These are phyloP conservation scores for Lentinula aciculospora DNA, from an alignment of 768 basidiomycete species.

Conservation along the genomic window DNA sequence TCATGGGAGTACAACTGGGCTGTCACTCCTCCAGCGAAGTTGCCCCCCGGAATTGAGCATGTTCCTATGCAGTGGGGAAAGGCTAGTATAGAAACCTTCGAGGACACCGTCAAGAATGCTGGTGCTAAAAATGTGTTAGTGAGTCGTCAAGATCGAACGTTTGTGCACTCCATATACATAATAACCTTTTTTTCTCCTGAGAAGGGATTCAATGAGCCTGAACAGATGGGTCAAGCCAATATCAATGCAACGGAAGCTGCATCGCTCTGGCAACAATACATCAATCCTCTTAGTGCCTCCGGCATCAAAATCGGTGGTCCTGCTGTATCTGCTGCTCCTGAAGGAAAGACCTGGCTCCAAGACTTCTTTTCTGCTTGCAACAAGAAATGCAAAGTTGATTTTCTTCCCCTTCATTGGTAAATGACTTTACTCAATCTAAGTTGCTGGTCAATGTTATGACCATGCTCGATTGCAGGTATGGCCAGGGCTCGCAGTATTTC, in stretches of 20 bases:
- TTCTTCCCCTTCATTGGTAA: constrained; percentile 31
- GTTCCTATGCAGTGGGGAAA: constrained; percentile 7
- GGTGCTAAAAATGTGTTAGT: background rate
- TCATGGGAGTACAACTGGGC: constrained; percentile 6
- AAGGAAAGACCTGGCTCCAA: constrained; percentile 26
- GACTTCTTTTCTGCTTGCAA: constrained; percentile 27
- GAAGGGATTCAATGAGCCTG: constrained; percentile 33
- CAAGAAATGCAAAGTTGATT: constrained; percentile 27
- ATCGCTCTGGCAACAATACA: constrained; percentile 28
- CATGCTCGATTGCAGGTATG: constrained; percentile 16
- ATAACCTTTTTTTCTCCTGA: background rate
- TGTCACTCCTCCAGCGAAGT: background rate
- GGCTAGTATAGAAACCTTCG: background rate
- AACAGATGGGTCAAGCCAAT: constrained; percentile 26
- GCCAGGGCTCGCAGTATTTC: constrained; percentile 26
- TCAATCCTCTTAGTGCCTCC: constrained; percentile 25
- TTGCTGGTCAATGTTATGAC: background rate
- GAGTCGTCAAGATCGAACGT: background rate
- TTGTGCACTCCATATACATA: background rate
- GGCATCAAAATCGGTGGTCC: constrained; percentile 29
- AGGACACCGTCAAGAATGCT: background rate
- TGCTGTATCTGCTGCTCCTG: constrained; percentile 25
- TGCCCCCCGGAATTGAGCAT: background rate
- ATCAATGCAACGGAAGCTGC: constrained; percentile 24
- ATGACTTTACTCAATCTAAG: background rate